Conservation (phyloP, 23 red algal genomes). For the Gracilaria domingensis region DNA sequence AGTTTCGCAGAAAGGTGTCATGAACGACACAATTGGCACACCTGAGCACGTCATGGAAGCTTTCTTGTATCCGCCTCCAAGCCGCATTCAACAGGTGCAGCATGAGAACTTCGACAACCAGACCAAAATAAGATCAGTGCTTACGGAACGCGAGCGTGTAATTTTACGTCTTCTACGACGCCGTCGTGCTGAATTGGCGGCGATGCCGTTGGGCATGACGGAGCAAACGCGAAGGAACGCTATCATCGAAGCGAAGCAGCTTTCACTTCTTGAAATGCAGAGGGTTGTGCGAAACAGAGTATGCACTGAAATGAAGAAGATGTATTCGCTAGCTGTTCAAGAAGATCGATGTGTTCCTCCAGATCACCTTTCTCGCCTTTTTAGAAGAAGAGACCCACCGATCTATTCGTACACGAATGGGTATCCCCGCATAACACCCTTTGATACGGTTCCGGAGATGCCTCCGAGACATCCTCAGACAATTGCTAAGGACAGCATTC, state of each 20-base stretch:
- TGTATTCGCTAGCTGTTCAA: conserved; percentile 54
- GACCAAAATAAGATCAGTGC: conserved; percentile 54
- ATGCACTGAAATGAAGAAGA: conserved; percentile 66
- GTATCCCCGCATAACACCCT: conserved; percentile 47
- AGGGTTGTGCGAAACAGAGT: conserved; percentile 62
- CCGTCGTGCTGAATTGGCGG: conserved; percentile 59
- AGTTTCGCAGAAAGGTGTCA: conserved; percentile 36
- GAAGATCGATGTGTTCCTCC: conserved; percentile 53
- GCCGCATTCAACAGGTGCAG: conserved; percentile 11
- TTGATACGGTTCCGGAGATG: conserved; percentile 65
- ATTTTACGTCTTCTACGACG: conserved; percentile 34
- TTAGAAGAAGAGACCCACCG: conserved; percentile 50
- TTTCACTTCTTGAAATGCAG: conserved; percentile 71
- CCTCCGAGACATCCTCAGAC: conserved; percentile 42
- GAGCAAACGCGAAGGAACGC: conserved; percentile 72
- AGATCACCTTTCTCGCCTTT: conserved; percentile 54
- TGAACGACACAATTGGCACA: conserved; percentile 45
- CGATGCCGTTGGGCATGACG: conserved; percentile 60
- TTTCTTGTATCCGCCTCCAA: conserved; percentile 20
- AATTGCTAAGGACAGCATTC: conserved; percentile 61
- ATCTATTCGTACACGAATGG: conserved; percentile 72
- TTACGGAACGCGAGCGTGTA: conserved; percentile 65
- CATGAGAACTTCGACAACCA: conserved; percentile 45
- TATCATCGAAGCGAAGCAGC: conserved; percentile 74
- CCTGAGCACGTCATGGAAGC: conserved; percentile 50